Base-by-base conservation (phyloP, 2,329 filamentous ascomycete genomes). In the Trichoderma aggressivum region DNA sequence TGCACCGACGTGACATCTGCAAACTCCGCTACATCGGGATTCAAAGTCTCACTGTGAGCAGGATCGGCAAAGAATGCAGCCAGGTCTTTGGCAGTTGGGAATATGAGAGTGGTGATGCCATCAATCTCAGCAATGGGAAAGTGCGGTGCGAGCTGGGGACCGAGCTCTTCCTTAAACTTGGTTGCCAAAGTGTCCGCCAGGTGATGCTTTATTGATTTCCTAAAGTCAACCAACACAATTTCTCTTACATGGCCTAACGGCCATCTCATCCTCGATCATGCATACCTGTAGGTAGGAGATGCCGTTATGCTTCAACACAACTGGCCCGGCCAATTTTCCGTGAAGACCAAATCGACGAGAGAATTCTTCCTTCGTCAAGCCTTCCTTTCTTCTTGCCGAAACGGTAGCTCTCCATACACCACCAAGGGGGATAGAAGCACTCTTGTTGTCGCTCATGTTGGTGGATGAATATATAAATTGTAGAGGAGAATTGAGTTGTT, bases 261-360 rank as follows among this genome's bases (percentile, higher is more conserved):
- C 3, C 21, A 4, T 2, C n/a, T 6, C 10, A 14, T 28, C 7
- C 2, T n/a, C 24, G 24, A 21, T 24, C 7, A n/a, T 62, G 14
- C 43, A 21, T 70, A 70, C 68, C 61, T 65, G 60, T 14, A 64
- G n/a, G 18, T 70, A 70, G 24, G 68, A 70, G 1, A 70, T 70
- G 24, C 60, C 53, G 18, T 70, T 70, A 43, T 70, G 53, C 53
- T 70, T 70, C 34, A 36, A 28, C 6, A 50, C 53, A 7, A 70
- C 3, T 8, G 50, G 68, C 7, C 68, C 68, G 1, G 68, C 68
- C 4, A 58, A 26, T 30, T n/a, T 64, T 59, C 60, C 68, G 12
- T 70, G 68, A 18, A 47, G 68, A 7, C 50, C 60, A 53, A 65
- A 70, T 18, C 68, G 68, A 64, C 68, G 68, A 50, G 68, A 59